phyloP scores from a whole-genome alignment of 768 basidiomycete genomes.

The Auricularia cornea region DNA sequence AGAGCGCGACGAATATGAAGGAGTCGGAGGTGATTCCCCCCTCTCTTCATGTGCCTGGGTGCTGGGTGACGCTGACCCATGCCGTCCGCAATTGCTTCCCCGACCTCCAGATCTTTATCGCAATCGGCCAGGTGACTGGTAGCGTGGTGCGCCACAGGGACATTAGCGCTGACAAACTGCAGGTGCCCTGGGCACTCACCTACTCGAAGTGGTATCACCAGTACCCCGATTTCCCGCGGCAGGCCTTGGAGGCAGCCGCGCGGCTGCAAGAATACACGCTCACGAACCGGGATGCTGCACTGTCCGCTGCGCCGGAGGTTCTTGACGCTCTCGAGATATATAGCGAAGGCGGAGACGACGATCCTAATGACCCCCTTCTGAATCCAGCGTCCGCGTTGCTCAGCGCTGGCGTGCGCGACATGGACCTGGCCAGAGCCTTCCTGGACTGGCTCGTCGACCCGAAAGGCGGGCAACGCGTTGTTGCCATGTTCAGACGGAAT shows the following conservation, averaged over 20 bases:
- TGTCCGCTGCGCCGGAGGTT: conserved; percentile 31
- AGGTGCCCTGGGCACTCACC: conserved; percentile 47
- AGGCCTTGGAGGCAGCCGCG: conserved; percentile 41
- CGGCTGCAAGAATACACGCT: conserved; percentile 44
- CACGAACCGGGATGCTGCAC: conserved; percentile 43
- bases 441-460: conserved; percentile 35
- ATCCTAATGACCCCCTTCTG: conserved; percentile 32
- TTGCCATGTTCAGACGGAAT: conserved; percentile 29
- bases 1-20: conserved; percentile 53
- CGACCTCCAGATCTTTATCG: conserved; percentile 24
- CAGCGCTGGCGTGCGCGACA: conserved; percentile 20
- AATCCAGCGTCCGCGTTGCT: conserved; percentile 42
- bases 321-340: conserved; percentile 29
- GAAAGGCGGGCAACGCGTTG: conserved; percentile 38
- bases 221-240: conserved; percentile 43
- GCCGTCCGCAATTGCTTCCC: too few species aligned
- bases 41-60: conserved; percentile 13
- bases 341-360: conserved; percentile 33
- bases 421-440: conserved; percentile 29
- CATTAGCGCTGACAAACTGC: background rate
- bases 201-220: conserved; percentile 55
- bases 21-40: conserved; percentile 27
- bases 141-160: background rate
- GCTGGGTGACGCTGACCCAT: too few species aligned
- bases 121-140: conserved; percentile 37